Evolutionary conservation across 768 basidiomycete species (phyloP), one percentile per base, ranked within the genome.

Genomic region (Udeniomyces megalosporus): DNA sequence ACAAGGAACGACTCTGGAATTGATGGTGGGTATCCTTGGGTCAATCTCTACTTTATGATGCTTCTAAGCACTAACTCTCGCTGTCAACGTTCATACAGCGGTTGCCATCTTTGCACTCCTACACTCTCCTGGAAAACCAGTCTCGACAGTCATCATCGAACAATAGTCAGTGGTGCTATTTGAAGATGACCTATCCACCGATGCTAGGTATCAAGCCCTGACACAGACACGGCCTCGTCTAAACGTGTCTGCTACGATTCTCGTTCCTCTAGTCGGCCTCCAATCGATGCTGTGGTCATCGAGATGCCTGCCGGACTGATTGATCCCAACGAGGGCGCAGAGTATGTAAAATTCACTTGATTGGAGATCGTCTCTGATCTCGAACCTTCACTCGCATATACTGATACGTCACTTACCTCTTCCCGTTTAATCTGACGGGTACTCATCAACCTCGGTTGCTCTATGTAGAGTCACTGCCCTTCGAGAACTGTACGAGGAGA

Each of bases 91-190:
- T 26, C 55, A 12, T 11, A 3, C 44, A 61, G 61, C 62, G 38
- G 62, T 63, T 51, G 62, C 62, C 31, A 63, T 63, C 42, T 47
- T 63, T 31, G 56, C 62, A 6, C 34, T 63, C n/a, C 35, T 63
- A 11, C 42, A 32, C 56, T 31, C 55, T 2, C 48, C 48, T 1
- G 34, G 35, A 24, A 22, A 52, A 14, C 62, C 62, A 10, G 48
- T 26, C 12, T 24, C 26, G 8, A 63, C 62, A 14, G 28, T 63
- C 49, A 45, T 63, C 12, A 63, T 63, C 56, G 62, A 63, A 49
- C 62, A 63, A 49, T 63, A 58, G 50, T 52, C n/a, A 7, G 50
- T 52, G n/a, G n/a, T n/a, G n/a, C n/a, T n/a, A n/a, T n/a, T n/a
- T n/a, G n/a, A n/a, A n/a, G n/a, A n/a, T n/a, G n/a, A n/a, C n/a